A percentile compares a stretch with the other conserved stretches of the same genome.
Evolutionary conservation across 2,329 filamentous ascomycete species (phyloP).

Genomic region (Corynespora cassiicola): DNA sequence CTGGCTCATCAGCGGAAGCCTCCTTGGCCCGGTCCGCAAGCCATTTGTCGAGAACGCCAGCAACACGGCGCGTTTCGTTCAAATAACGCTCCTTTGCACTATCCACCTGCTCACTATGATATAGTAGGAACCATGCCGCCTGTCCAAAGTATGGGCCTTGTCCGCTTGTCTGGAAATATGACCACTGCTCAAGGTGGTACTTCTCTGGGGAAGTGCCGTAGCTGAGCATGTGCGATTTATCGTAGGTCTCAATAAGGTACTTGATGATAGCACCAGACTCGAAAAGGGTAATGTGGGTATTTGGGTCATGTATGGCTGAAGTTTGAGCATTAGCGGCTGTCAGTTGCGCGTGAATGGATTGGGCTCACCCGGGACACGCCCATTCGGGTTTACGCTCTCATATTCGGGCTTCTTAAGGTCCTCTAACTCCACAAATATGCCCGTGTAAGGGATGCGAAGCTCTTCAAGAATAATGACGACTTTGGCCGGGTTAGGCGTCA

Average conservation of each 20-base stretch:
- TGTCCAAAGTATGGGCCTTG: conserved; percentile 51
- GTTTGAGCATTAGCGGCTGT: too few species aligned
- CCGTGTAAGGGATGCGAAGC: too few species aligned
- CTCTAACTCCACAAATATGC: too few species aligned
- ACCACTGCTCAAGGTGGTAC: conserved; percentile 32
- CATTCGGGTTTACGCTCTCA: conserved; percentile 48
- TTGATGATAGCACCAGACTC: conserved; percentile 50
- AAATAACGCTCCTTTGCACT: conserved; percentile 52
- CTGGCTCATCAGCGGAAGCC: too few species aligned
- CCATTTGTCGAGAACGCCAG: conserved; percentile 49
- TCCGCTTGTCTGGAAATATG: conserved; percentile 34
- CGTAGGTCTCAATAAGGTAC: conserved; percentile 50
- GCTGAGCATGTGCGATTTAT: conserved; percentile 37
- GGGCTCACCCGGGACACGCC: conserved; percentile 41
- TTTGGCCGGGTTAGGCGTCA: too few species aligned
- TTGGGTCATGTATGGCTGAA: conserved; percentile 50
- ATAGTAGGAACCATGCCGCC: conserved; percentile 43
- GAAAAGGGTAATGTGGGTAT: conserved; percentile 50
- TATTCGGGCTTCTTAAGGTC: conserved; percentile 43
- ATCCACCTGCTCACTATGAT: conserved; percentile 50
- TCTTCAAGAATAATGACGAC: too few species aligned
- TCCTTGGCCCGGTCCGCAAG: too few species aligned
- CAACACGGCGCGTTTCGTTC: conserved; percentile 53
- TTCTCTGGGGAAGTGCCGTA: conserved; percentile 33
- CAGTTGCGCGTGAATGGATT: too few species aligned